Conservation (phyloP, 805 yeast species). For the Ogataea paraovalis region DNA sequence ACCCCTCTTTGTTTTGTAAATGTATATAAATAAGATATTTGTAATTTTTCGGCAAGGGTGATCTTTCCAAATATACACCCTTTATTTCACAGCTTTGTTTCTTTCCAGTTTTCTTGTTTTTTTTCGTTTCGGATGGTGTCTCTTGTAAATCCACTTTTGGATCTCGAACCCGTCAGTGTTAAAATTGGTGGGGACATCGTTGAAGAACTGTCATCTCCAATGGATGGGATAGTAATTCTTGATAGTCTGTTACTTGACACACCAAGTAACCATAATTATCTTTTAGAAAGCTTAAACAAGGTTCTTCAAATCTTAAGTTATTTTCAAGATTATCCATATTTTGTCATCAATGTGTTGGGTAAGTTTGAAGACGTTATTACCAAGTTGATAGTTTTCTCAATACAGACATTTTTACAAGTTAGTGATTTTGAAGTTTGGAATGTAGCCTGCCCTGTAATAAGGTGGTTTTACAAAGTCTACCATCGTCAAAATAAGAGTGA, state of each 20-base stretch:
- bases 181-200: no score
- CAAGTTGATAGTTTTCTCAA: background rate
- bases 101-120: no score
- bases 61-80: no score
- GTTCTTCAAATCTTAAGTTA: background rate
- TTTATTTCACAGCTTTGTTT: no score
- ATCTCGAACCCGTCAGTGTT: no score
- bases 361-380: background rate
- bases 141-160: no score
- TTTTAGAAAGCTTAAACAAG: background rate
- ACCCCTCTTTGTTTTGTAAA: no score
- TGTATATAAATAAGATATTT: no score
- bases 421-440: background rate
- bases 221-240: background rate
- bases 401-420: background rate
- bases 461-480: background rate
- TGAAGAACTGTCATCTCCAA: background rate
- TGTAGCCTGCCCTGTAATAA: background rate
- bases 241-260: background rate
- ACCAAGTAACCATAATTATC: background rate
- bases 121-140: no score
- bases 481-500: no score
- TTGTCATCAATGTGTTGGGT: background rate
- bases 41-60: no score
- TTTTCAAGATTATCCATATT: background rate